A percentile compares a stretch with the other conserved stretches of the same genome.
Conservation (phyloP, 2,329 filamentous ascomycete species). For the Ophiocordyceps camponoti-leonardi region DNA sequence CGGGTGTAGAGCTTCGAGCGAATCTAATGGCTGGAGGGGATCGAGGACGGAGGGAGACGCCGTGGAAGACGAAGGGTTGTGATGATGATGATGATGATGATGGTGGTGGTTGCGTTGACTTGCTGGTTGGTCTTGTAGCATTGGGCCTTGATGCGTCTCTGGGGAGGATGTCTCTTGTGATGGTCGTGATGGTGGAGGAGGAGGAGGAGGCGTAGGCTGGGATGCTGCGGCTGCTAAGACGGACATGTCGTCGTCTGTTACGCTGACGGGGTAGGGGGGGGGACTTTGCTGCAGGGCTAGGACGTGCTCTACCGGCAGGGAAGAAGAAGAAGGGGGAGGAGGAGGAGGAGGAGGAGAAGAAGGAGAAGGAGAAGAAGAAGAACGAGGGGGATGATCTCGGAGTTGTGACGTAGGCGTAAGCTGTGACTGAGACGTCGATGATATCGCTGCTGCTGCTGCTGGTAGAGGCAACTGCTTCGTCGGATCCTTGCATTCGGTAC, state of each 20-base stretch:
- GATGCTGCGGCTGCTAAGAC: slow-evolving; percentile 12
- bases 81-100: slow-evolving; percentile 13
- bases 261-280: too few relatives aligned
- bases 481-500: slow-evolving; percentile 71
- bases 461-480: slow-evolving; percentile 28
- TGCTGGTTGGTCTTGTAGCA: slow-evolving; percentile 6
- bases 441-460: too few relatives aligned
- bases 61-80: slow-evolving; percentile 6
- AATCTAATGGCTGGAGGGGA: too few relatives aligned
- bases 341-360: too few relatives aligned
- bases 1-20: too few relatives aligned
- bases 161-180: slow-evolving; percentile 10
- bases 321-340: too few relatives aligned
- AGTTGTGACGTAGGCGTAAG: too few relatives aligned
- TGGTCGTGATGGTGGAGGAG: slow-evolving; percentile 1
- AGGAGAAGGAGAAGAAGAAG: too few relatives aligned
- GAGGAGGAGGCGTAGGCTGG: not conserved
- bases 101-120: slow-evolving; percentile 11
- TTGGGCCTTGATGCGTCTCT: slow-evolving; percentile 7
- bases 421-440: too few relatives aligned
- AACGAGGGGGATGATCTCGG: too few relatives aligned
- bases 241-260: slow-evolving; percentile 21
- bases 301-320: slow-evolving; percentile 5
- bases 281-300: slow-evolving; percentile 12
- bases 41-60: not conserved